Evolutionary conservation across 192 early-diverging fungal species (phyloP), one percentile per base, ranked within the genome.

Genomic region (Podila epigama): DNA sequence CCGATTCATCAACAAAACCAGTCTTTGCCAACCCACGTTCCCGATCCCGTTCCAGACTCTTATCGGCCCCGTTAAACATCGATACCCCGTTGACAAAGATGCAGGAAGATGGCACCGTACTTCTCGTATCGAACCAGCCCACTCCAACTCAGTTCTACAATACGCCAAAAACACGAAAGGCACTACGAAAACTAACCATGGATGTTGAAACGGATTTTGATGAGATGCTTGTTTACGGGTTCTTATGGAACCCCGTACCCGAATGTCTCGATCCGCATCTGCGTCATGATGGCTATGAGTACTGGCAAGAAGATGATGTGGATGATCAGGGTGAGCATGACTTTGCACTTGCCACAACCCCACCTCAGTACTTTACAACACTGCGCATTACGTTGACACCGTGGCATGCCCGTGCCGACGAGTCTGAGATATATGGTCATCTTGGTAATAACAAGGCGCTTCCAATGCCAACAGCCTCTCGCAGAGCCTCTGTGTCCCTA

Each of bases 341-440:
- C 32, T 15, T n/a, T 16, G 18, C 18, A 12, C 5, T 34, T 25
- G 4, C 22, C 12, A 35, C 59, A 22, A 28, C 16, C 4, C 27
- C 36, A 61, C 7, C 32, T 15, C 36, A 65, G 63, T 18, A 65
- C 15, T 75, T 66, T 37, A 28, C 69, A 42, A 82, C 81, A 0
- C 50, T 82, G 37, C 50, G 81, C 29, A 51, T 79, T 32, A 82
- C 81, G 0, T 29, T 82, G 32, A 82, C 81, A 0, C 81, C 81
- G 0, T 82, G 75, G 69, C 71, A 80, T 65, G 67, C 67, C 4
- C 66, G 82, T 54, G 82, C 82, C 1, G 66, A 68, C 7, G 82
- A 83, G n/a, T 36, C 22, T 2, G 65, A 75, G n/a, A 68, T 83
- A 9, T 83, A 83, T 63, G 78, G 78, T 16, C n/a, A 22, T 48